A percentile compares a stretch with the other conserved stretches of the same genome.
phyloP scores from a whole-genome alignment of 257 asterid genomes.

The Nicotiana benthamiana region DNA sequence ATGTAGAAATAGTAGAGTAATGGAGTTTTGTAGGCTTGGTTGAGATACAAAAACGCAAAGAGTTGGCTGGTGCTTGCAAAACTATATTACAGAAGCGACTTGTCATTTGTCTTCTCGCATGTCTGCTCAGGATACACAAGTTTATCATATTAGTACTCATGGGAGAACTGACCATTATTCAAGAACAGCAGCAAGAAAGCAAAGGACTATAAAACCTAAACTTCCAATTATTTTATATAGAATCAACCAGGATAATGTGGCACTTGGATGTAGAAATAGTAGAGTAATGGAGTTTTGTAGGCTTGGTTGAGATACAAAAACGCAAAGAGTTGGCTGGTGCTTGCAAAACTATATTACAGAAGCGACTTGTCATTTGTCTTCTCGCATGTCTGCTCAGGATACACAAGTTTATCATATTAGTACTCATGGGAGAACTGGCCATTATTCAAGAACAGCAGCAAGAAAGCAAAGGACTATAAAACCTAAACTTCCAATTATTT shows the following conservation, averaged over 20 bases:
- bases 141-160: constrained; percentile 34
- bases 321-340: constrained; percentile 24
- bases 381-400: constrained; percentile 26
- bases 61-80: constrained; percentile 27
- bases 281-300: constrained; percentile 17
- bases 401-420: constrained; percentile 35
- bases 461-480: too few relatives aligned
- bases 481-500: neutral
- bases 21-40: constrained; percentile 21
- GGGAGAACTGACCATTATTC: constrained; percentile 34
- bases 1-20: constrained; percentile 10
- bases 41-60: constrained; percentile 23
- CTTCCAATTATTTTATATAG: neutral
- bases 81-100: constrained; percentile 31
- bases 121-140: constrained; percentile 28
- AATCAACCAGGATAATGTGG: neutral
- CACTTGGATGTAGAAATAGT: constrained; percentile 14
- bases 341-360: constrained; percentile 27
- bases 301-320: constrained; percentile 25
- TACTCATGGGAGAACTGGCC: constrained; percentile 31
- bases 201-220: too few relatives aligned
- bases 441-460: constrained; percentile 26
- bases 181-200: constrained; percentile 14
- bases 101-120: constrained; percentile 30
- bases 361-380: constrained; percentile 36